phyloP scores from a whole-genome alignment of 1,284 basidiomycete genomes.

The Rhodofomes roseus region DNA sequence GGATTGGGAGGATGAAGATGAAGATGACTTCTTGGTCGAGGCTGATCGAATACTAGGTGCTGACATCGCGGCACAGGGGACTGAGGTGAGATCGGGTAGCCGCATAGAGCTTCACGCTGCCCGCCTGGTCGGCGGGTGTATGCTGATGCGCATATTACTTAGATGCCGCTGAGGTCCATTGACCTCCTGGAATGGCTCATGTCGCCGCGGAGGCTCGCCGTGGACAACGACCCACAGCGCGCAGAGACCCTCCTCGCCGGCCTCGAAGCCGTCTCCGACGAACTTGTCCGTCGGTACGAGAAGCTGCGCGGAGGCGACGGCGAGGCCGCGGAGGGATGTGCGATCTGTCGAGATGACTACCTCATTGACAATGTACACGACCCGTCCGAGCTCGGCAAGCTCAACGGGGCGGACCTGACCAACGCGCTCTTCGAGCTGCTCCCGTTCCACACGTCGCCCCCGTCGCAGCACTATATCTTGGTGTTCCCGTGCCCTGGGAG shows the following conservation, averaged over 20 bases:
- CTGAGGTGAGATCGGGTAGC: neutral
- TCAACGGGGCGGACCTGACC: neutral
- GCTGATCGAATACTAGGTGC: neutral
- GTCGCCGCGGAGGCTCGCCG: neutral
- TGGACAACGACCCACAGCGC: conserved; percentile 19
- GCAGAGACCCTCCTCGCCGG: conserved; percentile 22
- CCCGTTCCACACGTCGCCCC: conserved; percentile 15
- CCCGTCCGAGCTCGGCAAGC: conserved; percentile 1
- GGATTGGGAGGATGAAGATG: conserved; percentile 6
- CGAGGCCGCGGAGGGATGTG: conserved; percentile 25
- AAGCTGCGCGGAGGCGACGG: conserved; percentile 20
- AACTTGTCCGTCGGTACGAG: conserved; percentile 26
- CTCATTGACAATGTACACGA: conserved; percentile 2
- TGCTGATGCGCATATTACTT: neutral
- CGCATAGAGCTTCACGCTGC: neutral
- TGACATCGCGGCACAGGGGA: neutral
- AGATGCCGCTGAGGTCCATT: neutral
- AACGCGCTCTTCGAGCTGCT: conserved; percentile 4
- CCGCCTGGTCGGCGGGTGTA: neutral
- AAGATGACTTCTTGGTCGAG: neutral
- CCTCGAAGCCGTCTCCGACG: conserved; percentile 22
- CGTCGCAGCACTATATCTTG: conserved; percentile 11
- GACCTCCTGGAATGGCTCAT: conserved; percentile 8
- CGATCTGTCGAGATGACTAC: conserved; percentile 27
- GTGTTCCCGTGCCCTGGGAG: conserved; percentile 30